Evolutionary conservation across 2,329 filamentous ascomycete genomes (phyloP).

Genomic region (Trichoderma sp.): DNA sequence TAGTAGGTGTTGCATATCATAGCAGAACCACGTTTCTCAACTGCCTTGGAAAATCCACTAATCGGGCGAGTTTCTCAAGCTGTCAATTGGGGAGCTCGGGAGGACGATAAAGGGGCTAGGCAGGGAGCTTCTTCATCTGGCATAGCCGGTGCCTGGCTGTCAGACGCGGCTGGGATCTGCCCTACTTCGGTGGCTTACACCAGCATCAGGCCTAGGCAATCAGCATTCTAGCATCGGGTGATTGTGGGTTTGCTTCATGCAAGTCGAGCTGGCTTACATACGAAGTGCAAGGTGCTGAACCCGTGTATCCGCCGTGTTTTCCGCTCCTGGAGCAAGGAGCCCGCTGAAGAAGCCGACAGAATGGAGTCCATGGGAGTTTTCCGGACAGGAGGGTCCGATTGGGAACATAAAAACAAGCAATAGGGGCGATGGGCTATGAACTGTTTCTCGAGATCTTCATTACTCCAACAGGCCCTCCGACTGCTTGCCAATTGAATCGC

Average conservation of each 20-base stretch:
- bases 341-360: not conserved
- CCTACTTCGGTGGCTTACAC: slow-evolving; percentile 4
- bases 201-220: slow-evolving; percentile 15
- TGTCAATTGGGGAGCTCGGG: slow-evolving; percentile 5
- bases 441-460: slow-evolving; percentile 3
- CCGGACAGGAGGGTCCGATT: not conserved
- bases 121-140: slow-evolving; percentile 19
- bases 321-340: not conserved
- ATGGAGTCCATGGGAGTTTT: not conserved
- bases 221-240: slow-evolving; percentile 18
- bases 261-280: not conserved
- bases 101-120: slow-evolving; percentile 15
- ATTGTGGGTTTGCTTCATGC: slow-evolving; percentile 14
- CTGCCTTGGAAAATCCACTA: not conserved
- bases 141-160: slow-evolving; percentile 16
- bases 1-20: not conserved
- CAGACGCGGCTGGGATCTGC: not conserved
- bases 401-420: slow-evolving; percentile 6
- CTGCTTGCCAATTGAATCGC: not conserved
- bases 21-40: not conserved
- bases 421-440: not conserved
- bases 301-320: not conserved
- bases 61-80: not conserved
- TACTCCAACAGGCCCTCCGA: not conserved
- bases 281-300: slow-evolving; percentile 13